These are phyloP conservation scores for Eucalyptus curtisii DNA, from an alignment of 345 rosid genomes.

Conservation along the genomic window DNA sequence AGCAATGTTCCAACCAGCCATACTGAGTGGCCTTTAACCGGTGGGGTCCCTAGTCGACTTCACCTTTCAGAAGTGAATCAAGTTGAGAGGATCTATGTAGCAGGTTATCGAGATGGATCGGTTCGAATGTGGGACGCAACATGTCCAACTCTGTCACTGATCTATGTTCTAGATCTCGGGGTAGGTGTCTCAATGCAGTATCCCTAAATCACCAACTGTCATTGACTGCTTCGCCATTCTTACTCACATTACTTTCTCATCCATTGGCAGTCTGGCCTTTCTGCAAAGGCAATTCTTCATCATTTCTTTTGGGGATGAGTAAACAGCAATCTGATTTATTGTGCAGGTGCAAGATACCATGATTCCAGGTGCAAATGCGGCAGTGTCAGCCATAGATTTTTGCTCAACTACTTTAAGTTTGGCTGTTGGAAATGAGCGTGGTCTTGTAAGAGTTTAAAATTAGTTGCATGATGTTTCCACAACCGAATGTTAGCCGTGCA, in stretches of 20 bases:
- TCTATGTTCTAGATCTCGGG: slow-evolving; percentile 41
- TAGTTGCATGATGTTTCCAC: not conserved
- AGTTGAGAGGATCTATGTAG: slow-evolving; percentile 59
- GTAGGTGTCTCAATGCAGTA: slow-evolving; percentile 4
- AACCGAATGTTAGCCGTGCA: not conserved
- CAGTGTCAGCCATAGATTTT: slow-evolving; percentile 54
- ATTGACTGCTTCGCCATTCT: not conserved
- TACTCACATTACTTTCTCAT: not conserved
- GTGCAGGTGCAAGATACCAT: slow-evolving; percentile 36
- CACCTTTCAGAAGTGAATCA: slow-evolving; percentile 20
- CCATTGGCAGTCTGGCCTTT: not conserved
- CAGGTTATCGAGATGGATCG: slow-evolving; percentile 86
- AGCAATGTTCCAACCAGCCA: slow-evolving; percentile 12
- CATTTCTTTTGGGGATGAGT: not conserved
- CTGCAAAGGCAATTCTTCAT: not conserved
- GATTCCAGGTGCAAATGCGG: slow-evolving; percentile 19
- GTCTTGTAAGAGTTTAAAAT: slow-evolving; percentile 43
- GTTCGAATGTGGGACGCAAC: slow-evolving; percentile 79
- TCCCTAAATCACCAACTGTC: not conserved
- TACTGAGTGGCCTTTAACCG: slow-evolving; percentile 72
- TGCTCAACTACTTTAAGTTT: slow-evolving; percentile 45
- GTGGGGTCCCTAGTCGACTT: slow-evolving; percentile 56
- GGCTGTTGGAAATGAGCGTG: slow-evolving; percentile 62
- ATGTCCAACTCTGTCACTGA: slow-evolving; percentile 44
- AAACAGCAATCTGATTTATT: not conserved